A percentile compares a stretch with the other conserved stretches of the same genome.
Conservation (phyloP, 2,329 filamentous ascomycete genomes). For the Drechslerella coelobrocha region DNA sequence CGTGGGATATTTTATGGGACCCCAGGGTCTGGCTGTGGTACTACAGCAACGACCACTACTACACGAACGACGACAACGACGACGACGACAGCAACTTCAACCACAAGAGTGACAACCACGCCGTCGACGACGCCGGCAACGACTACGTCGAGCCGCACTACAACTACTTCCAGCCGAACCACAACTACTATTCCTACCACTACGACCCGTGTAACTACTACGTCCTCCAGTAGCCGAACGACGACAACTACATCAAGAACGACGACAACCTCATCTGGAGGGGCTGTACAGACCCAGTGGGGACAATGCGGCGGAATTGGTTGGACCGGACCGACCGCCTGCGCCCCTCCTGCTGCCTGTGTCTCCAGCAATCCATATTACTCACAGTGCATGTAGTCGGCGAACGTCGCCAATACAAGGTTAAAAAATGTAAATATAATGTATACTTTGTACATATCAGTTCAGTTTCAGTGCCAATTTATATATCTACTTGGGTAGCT, state of each 20-base stretch:
- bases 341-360: constrained; percentile 59
- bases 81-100: constrained; percentile 9
- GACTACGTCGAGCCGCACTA: not conserved
- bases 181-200: constrained; percentile 2
- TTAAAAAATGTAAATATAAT: not conserved
- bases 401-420: not conserved
- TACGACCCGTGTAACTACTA: constrained; percentile 12
- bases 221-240: not conserved
- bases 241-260: constrained; percentile 2
- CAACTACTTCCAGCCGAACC: constrained; percentile 4
- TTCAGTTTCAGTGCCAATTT: not conserved
- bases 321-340: constrained; percentile 59
- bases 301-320: constrained; percentile 61
- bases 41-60: constrained; percentile 10
- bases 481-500: too few relatives aligned
- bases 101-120: constrained; percentile 2
- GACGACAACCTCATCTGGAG: constrained; percentile 9
- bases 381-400: constrained; percentile 59
- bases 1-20: constrained; percentile 53
- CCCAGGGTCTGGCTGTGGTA: constrained; percentile 29
- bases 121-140: not conserved
- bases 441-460: constrained; percentile 1
- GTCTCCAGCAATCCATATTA: constrained; percentile 60
- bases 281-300: constrained; percentile 53
- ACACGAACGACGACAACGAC: constrained; percentile 15